Conservation (phyloP, 2,329 filamentous ascomycete genomes). For the Pseudogymnoascus sp. region DNA sequence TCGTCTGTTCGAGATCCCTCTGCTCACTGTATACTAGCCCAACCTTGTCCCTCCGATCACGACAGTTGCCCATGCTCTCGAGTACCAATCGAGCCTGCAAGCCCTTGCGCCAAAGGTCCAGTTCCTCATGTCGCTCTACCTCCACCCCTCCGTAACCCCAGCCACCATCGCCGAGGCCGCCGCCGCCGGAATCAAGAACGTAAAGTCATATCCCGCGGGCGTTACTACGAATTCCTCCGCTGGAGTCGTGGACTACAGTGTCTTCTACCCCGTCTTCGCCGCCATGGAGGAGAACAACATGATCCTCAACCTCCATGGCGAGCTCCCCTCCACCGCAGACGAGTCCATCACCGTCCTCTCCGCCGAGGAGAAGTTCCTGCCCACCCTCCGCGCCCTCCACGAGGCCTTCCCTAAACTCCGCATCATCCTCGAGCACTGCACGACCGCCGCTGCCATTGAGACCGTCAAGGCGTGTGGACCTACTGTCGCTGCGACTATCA, state of each 20-base stretch:
- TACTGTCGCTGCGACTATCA: constrained; percentile 73
- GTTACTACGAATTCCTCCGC: constrained; percentile 59
- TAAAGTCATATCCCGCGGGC: constrained; percentile 36
- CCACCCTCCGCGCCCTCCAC: constrained; percentile 67
- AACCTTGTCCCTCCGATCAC: constrained; percentile 58
- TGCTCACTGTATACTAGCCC: constrained; percentile 36
- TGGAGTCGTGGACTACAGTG: constrained; percentile 61
- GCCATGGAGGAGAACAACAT: constrained; percentile 80
- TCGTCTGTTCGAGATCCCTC: constrained; percentile 10
- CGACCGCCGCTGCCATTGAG: constrained; percentile 70
- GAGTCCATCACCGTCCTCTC: constrained; percentile 50
- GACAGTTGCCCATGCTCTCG: constrained; percentile 52
- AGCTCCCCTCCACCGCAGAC: constrained; percentile 46
- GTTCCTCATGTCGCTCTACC: constrained; percentile 61
- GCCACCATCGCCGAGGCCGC: constrained; percentile 22
- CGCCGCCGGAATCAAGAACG: constrained; percentile 23
- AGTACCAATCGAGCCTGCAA: constrained; percentile 55
- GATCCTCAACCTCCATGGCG: constrained; percentile 89
- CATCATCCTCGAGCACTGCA: constrained; percentile 76
- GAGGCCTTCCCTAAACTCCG: constrained; percentile 63
- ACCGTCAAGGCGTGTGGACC: constrained; percentile 70
- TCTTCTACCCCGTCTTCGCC: constrained; percentile 72
- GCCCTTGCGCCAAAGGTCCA: constrained; percentile 53
- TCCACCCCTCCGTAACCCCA: constrained; percentile 21
- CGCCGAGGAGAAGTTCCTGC: constrained; percentile 70